phyloP scores from a whole-genome alignment of 2,329 filamentous ascomycete genomes.

The Hypoxylon rubiginosum region DNA sequence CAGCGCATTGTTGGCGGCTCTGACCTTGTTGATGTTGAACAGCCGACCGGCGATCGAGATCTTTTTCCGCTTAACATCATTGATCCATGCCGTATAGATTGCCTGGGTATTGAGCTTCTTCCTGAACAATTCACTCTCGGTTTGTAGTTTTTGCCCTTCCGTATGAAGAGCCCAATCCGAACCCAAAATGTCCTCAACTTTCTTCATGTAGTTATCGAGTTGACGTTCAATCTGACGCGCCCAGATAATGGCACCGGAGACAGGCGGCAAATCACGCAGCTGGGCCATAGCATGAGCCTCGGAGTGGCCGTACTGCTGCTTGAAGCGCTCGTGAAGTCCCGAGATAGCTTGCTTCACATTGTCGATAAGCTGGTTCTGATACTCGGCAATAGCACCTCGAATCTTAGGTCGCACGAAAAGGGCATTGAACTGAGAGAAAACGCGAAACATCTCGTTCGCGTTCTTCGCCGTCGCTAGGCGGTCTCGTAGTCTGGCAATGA shows the following conservation, averaged over 20 bases:
- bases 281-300: slow-evolving; percentile 99
- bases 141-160: slow-evolving; percentile 93
- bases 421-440: slow-evolving; percentile 99
- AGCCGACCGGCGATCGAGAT: slow-evolving; percentile 92
- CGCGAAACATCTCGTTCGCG: slow-evolving; percentile 99
- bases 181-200: slow-evolving; percentile 97
- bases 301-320: slow-evolving; percentile 98
- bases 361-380: slow-evolving; percentile 97
- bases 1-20: slow-evolving; percentile 88
- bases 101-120: slow-evolving; percentile 95
- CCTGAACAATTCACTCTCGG: slow-evolving; percentile 92
- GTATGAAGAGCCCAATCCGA: slow-evolving; percentile 94
- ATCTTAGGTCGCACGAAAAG: slow-evolving; percentile 99
- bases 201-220: slow-evolving; percentile 96
- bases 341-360: slow-evolving; percentile 98
- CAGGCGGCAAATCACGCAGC: slow-evolving; percentile 92
- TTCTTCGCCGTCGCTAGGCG: slow-evolving; percentile 95
- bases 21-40: slow-evolving; percentile 89
- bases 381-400: slow-evolving; percentile 95
- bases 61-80: slow-evolving; percentile 88
- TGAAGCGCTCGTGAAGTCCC: slow-evolving; percentile 94
- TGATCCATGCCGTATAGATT: slow-evolving; percentile 95
- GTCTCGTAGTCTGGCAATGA: slow-evolving; percentile 93
- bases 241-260: slow-evolving; percentile 98
- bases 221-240: slow-evolving; percentile 97